These are phyloP conservation scores for Glebionis coronaria DNA, from an alignment of 129 eudicot species.

Conservation along the genomic window DNA sequence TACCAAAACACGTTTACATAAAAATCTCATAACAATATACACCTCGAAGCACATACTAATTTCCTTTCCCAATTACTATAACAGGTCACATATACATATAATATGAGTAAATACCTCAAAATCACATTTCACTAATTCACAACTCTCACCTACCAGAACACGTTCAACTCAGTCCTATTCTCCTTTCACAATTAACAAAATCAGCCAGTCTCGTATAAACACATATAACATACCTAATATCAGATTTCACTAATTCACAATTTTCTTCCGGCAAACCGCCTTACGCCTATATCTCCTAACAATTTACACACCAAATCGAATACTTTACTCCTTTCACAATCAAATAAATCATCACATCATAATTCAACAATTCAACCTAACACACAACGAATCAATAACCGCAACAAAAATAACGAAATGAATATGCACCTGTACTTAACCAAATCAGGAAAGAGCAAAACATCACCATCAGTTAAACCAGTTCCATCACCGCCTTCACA, in stretches of 20 bases:
- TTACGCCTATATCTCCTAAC: neutral
- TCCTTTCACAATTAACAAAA: neutral
- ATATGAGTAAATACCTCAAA: neutral
- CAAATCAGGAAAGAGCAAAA: conserved; percentile 85
- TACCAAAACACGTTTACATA: no score
- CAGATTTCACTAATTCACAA: neutral
- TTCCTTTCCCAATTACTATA: neutral
- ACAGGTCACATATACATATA: neutral
- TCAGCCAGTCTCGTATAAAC: neutral
- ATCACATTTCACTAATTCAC: neutral
- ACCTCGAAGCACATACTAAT: neutral
- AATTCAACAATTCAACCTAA: no score
- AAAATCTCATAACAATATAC: neutral
- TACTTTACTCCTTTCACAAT: no score
- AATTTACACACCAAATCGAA: no score
- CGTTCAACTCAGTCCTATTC: neutral
- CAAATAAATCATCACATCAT: no score
- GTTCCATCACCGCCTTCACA: conserved; percentile 54
- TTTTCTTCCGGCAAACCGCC: neutral
- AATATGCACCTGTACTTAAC: conserved; percentile 55
- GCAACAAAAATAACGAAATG: no score
- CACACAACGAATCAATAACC: no score
- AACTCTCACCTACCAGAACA: neutral
- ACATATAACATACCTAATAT: conserved; percentile 9
- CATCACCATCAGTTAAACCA: conserved; percentile 73